Conservation (phyloP, 2,329 filamentous ascomycete species). For the Pseudogymnoascus sp. region DNA sequence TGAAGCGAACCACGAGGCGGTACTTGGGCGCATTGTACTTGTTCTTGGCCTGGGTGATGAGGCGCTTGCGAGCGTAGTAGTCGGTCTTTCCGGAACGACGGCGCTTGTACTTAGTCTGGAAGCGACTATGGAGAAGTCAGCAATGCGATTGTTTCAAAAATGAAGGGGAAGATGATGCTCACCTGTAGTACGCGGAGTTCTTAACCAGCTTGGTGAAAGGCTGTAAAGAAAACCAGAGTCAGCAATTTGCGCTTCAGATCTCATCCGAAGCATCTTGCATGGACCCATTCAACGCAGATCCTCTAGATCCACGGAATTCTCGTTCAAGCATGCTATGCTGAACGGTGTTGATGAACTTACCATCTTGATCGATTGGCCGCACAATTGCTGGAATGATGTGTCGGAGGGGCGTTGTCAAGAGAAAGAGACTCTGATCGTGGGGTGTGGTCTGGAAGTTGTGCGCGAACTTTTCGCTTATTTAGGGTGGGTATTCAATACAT, state of each 20-base stretch:
- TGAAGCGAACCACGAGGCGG: constrained; percentile 98
- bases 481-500: constrained; percentile 9
- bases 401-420: constrained; percentile 40
- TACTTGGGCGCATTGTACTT: constrained; percentile 99
- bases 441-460: constrained; percentile 11
- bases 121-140: constrained; percentile 59
- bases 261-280: constrained; percentile 98
- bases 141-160: constrained; percentile 24
- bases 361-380: constrained; percentile 51
- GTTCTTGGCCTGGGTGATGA: constrained; percentile 99
- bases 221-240: constrained; percentile 72
- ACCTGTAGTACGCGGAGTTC: constrained; percentile 99
- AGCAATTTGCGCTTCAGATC: constrained; percentile 99
- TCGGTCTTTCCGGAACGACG: constrained; percentile 96
- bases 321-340: constrained; percentile 13
- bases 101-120: constrained; percentile 99
- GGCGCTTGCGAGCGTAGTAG: constrained; percentile 99
- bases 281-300: constrained; percentile 53
- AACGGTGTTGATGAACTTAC: constrained; percentile 47
- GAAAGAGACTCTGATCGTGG: constrained; percentile 18
- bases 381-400: constrained; percentile 31
- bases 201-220: constrained; percentile 91
- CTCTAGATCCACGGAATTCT: constrained; percentile 18
- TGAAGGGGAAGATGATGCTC: constrained; percentile 35
- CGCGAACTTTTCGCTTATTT: constrained; percentile 17